Evolutionary conservation across 257 asterid species (phyloP), one percentile per base, ranked within the genome.

Genomic region (Capsicum chinense): DNA sequence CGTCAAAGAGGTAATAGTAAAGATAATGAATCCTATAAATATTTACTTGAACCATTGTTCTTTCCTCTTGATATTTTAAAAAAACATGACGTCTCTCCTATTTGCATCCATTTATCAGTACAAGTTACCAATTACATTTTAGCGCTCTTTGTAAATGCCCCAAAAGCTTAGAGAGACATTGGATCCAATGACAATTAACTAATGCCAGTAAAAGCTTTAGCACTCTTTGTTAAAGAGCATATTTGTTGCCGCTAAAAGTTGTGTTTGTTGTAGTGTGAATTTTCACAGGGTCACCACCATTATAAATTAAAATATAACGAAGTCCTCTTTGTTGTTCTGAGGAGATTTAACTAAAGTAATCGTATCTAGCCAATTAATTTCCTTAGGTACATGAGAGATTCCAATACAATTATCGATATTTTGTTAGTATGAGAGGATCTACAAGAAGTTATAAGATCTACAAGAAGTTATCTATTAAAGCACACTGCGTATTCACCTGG

Each of bases 401-500:
- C 35, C 52, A 70, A 17, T 71, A 47, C 39, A 71, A 73, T 11
- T 73, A 48, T 26, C 33, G 33, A 26, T 26, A 26, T 26, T 26
- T 26, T 26, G 33, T 26, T 26, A 26, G 33, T 26, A 26, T 26
- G 33, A 26, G 33, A 26, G 33, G 33, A 26, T 26, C 33, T 26
- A 26, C 33, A 26, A 48, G 9, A 48, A 19, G 26, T 26, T 26
- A 26, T 26, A 26, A 52, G 63, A 76, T 76, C 48, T 13, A 13
- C 48, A 76, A 76, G 3, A 52, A 26, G 48, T 52, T 76, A 52
- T 7, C 63, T 26, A 54, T 52, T 52, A 54, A 66, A 78, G 44
- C 62, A 26, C 33, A 78, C 16, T 4, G 64, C 63, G 74, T 56
- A 83, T 86, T 86, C 78, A 90, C 98, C 90, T 89, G 79, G 97